These are phyloP conservation scores for Phascolomyces articulosus DNA, from an alignment of 371 early-diverging fungal genomes.

Conservation along the genomic window DNA sequence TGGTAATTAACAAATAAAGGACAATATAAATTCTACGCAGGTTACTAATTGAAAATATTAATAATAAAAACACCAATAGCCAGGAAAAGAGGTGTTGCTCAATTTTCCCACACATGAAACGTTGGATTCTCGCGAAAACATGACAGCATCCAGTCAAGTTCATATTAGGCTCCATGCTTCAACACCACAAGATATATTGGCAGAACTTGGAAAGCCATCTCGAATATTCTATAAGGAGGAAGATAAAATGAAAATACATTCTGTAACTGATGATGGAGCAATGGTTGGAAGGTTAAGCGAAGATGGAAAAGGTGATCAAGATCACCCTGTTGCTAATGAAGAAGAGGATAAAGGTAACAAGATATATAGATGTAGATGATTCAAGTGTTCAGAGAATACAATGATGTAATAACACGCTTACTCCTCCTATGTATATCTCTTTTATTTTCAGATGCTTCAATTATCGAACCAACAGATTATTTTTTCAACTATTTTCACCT, in stretches of 20 bases:
- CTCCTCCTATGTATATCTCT: not conserved
- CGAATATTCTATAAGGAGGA: slow-evolving; percentile 70
- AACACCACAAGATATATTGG: slow-evolving; percentile 70
- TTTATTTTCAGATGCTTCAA: slow-evolving; percentile 4
- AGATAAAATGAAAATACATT: slow-evolving; percentile 77
- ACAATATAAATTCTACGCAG: too few species aligned
- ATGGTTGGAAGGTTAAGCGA: slow-evolving; percentile 12
- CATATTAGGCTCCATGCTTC: slow-evolving; percentile 50
- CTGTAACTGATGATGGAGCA: slow-evolving; percentile 34
- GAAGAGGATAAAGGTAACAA: slow-evolving; percentile 37
- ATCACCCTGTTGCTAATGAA: slow-evolving; percentile 15
- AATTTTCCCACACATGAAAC: slow-evolving; percentile 33
- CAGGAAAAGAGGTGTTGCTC: slow-evolving; percentile 38
- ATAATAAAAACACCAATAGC: too few species aligned
- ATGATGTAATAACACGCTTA: not conserved
- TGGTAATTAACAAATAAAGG: slow-evolving; percentile 36
- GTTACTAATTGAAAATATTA: too few species aligned
- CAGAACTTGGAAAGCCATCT: slow-evolving; percentile 70
- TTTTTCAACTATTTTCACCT: slow-evolving; percentile 74
- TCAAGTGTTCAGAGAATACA: too few species aligned
- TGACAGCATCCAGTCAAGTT: slow-evolving; percentile 30
- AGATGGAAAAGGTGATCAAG: slow-evolving; percentile 8
- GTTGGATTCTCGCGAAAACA: slow-evolving; percentile 7
- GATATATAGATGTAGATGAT: too few species aligned
- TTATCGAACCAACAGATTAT: slow-evolving; percentile 54